Evolutionary conservation across 2,329 filamentous ascomycete genomes (phyloP).

Genomic region (Tolypocladium paradoxum): DNA sequence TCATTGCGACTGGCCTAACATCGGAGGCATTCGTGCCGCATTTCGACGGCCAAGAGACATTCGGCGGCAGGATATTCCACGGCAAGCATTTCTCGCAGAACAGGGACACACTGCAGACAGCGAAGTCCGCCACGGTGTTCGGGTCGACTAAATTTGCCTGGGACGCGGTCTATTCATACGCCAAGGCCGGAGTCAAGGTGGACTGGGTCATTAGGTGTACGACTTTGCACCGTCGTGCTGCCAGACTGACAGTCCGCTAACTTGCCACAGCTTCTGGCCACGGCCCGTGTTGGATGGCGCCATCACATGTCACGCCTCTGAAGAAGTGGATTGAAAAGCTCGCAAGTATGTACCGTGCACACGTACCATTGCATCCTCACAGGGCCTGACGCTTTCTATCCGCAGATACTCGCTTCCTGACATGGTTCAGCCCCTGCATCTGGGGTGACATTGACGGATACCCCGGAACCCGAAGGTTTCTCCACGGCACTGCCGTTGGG

Average conservation of each 20-base stretch:
- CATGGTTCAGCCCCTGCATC: slow-evolving; percentile 65
- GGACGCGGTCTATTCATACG: slow-evolving; percentile 54
- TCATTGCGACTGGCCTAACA: slow-evolving; percentile 45
- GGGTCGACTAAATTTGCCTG: slow-evolving; percentile 55
- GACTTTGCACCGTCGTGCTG: not conserved
- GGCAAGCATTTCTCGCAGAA: slow-evolving; percentile 32
- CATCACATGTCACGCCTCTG: slow-evolving; percentile 54
- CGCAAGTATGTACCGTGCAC: slow-evolving; percentile 29
- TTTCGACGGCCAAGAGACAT: slow-evolving; percentile 34
- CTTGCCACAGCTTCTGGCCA: slow-evolving; percentile 31
- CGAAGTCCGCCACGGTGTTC: slow-evolving; percentile 41
- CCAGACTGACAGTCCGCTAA: not conserved
- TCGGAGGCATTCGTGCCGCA: slow-evolving; percentile 34
- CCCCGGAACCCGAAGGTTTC: slow-evolving; percentile 38
- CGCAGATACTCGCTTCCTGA: slow-evolving; percentile 51
- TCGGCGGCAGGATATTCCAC: slow-evolving; percentile 38
- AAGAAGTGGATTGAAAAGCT: slow-evolving; percentile 59
- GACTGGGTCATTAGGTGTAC: slow-evolving; percentile 48
- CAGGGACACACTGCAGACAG: slow-evolving; percentile 26
- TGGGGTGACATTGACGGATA: slow-evolving; percentile 58
- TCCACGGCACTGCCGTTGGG: slow-evolving; percentile 47
- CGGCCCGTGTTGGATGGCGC: slow-evolving; percentile 48
- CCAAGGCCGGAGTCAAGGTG: slow-evolving; percentile 41
- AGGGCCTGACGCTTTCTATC: slow-evolving; percentile 20
- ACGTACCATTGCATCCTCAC: slow-evolving; percentile 24